phyloP scores from a whole-genome alignment of 768 basidiomycete genomes.

The Austroboletus festivus region DNA sequence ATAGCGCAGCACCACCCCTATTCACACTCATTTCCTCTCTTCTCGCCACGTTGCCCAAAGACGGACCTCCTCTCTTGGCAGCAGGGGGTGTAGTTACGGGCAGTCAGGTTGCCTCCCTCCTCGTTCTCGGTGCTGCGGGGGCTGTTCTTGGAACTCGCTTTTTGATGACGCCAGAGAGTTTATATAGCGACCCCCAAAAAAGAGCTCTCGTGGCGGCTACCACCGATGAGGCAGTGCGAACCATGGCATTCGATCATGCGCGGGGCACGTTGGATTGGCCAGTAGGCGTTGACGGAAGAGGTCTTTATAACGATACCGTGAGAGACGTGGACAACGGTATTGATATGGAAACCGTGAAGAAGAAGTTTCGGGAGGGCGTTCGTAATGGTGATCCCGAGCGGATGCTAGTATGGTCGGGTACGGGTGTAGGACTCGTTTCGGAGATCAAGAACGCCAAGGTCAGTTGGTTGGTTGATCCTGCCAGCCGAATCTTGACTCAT shows the following conservation, averaged over 20 bases:
- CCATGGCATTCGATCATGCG: conserved; percentile 60
- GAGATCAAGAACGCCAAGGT: conserved; percentile 41
- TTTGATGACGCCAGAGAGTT: conserved; percentile 60
- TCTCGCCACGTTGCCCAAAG: conserved; percentile 39
- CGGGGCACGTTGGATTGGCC: conserved; percentile 61
- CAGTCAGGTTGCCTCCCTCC: conserved; percentile 58
- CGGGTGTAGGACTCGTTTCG: conserved; percentile 57
- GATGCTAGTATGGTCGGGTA: conserved; percentile 67
- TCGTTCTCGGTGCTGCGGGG: conserved; percentile 67
- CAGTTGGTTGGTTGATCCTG: conserved; percentile 12
- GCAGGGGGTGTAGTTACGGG: conserved; percentile 74
- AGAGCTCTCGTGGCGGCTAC: conserved; percentile 47
- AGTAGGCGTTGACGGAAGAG: conserved; percentile 54
- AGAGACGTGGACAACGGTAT: conserved; percentile 53
- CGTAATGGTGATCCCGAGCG: conserved; percentile 45
- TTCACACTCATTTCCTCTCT: conserved; percentile 58
- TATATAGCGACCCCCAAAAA: conserved; percentile 54
- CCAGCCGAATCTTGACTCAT: conserved; percentile 2
- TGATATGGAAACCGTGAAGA: conserved; percentile 39
- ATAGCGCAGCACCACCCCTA: conserved; percentile 52
- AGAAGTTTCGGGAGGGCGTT: conserved; percentile 45
- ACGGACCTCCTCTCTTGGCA: conserved; percentile 56
- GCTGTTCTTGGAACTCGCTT: conserved; percentile 76
- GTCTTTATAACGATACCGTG: conserved; percentile 47
- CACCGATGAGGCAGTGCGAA: conserved; percentile 48